Conservation (phyloP, 2,329 filamentous ascomycete genomes). For the Helotiales sp. region DNA sequence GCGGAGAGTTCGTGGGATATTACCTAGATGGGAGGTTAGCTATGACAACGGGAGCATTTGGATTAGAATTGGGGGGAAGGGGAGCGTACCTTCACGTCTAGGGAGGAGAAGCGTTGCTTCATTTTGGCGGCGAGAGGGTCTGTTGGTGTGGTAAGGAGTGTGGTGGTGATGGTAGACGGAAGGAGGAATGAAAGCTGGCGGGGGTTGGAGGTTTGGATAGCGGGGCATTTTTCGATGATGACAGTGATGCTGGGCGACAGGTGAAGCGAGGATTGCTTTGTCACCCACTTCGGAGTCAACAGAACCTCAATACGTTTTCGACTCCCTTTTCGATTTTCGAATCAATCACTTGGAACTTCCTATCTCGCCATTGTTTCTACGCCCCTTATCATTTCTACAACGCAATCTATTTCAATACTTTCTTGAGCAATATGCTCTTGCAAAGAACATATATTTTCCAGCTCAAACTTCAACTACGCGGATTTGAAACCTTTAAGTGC, state of each 20-base stretch:
- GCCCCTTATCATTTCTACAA: too few species aligned
- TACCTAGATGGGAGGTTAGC: conserved; percentile 59
- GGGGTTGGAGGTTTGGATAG: conserved; percentile 15
- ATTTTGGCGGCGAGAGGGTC: conserved; percentile 48
- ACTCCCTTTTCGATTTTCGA: too few species aligned
- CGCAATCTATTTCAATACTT: too few species aligned
- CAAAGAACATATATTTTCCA: too few species aligned
- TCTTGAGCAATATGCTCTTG: too few species aligned
- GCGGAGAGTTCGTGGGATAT: conserved; percentile 90
- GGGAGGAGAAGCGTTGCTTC: conserved; percentile 82
- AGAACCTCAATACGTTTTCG: too few species aligned
- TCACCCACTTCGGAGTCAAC: not conserved
- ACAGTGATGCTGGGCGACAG: not conserved
- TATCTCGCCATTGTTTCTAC: too few species aligned
- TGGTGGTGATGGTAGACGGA: not conserved
- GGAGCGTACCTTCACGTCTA: conserved; percentile 69
- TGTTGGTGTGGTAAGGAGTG: conserved; percentile 16
- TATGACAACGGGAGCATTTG: not conserved
- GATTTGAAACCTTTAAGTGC: not conserved
- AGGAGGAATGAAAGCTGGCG: not conserved
- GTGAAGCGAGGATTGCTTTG: not conserved
- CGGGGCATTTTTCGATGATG: conserved; percentile 21
- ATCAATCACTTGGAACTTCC: too few species aligned
- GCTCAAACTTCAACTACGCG: not conserved
- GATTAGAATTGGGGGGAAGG: not conserved